Evolutionary conservation across 2,329 filamentous ascomycete genomes (phyloP).

Genomic region (Scedosporium dehoogii): DNA sequence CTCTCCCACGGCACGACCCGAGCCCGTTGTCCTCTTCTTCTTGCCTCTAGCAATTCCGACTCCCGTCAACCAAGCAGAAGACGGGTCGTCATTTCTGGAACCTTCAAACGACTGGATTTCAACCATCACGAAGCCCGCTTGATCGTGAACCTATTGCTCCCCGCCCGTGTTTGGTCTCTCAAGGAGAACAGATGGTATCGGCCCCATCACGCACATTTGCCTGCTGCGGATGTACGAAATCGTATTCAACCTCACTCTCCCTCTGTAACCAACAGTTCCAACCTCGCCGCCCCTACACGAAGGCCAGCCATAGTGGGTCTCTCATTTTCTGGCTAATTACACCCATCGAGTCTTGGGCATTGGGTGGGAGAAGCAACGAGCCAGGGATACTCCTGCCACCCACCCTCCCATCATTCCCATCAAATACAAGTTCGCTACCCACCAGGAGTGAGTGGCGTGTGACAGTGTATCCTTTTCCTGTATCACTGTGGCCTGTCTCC

Average conservation of each 20-base stretch:
- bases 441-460: neutral
- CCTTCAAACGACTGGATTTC: too few relatives aligned
- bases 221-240: too few relatives aligned
- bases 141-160: too few relatives aligned
- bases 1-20: neutral
- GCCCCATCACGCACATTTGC: too few relatives aligned
- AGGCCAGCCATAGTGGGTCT: neutral
- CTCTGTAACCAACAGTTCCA: neutral
- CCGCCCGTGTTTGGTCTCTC: too few relatives aligned
- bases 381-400: neutral
- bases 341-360: neutral
- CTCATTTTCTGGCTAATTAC: constrained; percentile 6
- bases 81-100: too few relatives aligned
- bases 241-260: neutral
- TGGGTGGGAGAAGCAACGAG: neutral
- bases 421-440: neutral
- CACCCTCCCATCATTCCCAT: neutral
- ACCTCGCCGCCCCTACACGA: neutral
- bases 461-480: neutral
- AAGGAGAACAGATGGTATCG: too few relatives aligned
- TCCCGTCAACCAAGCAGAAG: neutral
- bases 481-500: neutral
- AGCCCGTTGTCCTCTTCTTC: neutral
- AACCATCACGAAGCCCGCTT: too few relatives aligned
- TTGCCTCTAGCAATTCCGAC: neutral